phyloP scores from a whole-genome alignment of 1,139 yeast genomes.

The Yamadazyma aaseri region DNA sequence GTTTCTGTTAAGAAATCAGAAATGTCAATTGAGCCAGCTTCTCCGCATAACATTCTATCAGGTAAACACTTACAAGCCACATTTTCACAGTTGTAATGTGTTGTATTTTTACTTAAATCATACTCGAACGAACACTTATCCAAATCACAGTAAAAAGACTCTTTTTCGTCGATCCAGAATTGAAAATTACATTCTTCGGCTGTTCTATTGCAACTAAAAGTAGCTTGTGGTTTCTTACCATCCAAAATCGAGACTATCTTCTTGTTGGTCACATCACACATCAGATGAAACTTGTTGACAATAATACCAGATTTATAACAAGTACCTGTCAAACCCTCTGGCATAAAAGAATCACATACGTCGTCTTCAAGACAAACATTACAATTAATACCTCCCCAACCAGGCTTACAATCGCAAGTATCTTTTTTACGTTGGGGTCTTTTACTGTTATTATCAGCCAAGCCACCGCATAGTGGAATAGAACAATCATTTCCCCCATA shows the following conservation, averaged over 20 bases:
- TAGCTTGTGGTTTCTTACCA: conserved; percentile 87
- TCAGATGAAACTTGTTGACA: conserved; percentile 78
- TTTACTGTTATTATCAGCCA: conserved; percentile 60
- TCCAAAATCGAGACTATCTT: conserved; percentile 77
- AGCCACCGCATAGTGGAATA: conserved; percentile 83
- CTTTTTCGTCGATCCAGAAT: conserved; percentile 90
- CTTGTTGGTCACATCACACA: conserved; percentile 91
- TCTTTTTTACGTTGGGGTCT: conserved; percentile 60
- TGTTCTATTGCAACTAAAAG: conserved; percentile 80
- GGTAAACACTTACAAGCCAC: conserved; percentile 87
- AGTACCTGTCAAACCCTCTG: conserved; percentile 82
- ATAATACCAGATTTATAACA: conserved; percentile 88
- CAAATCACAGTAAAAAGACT: conserved; percentile 87
- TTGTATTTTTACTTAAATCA: conserved; percentile 60
- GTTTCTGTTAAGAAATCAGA: conserved; percentile 90
- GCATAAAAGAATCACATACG: conserved; percentile 85
- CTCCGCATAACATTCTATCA: conserved; percentile 91
- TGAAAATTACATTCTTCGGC: conserved; percentile 77
- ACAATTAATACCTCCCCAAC: conserved; percentile 95
- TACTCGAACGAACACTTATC: conserved; percentile 66
- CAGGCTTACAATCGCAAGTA: conserved; percentile 70
- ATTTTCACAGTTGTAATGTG: conserved; percentile 74
- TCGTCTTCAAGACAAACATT: conserved; percentile 71
- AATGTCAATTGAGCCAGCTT: conserved; percentile 89
- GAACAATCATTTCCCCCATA: conserved; percentile 94